Conservation (phyloP, 495 filamentous ascomycete species). For the Podospora pseudopauciseta region DNA sequence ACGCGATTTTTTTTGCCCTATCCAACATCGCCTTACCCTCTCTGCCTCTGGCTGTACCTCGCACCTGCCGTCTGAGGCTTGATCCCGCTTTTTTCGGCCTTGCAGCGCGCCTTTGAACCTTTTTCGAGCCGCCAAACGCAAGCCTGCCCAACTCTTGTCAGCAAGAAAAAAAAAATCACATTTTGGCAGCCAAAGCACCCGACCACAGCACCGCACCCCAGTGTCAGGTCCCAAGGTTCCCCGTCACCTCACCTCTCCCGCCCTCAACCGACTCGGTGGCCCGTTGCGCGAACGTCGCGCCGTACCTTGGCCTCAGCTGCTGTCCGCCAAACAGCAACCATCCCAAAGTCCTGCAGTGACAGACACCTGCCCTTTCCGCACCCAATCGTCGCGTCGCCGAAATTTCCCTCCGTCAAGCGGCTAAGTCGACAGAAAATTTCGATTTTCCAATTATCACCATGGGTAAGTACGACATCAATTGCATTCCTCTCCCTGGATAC, state of each 20-base stretch:
- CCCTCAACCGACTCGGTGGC: conserved; percentile 20
- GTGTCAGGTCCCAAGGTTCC: conserved; percentile 11
- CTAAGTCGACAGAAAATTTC: conserved; percentile 39
- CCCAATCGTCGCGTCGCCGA: conserved; percentile 35
- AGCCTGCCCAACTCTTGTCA: conserved; percentile 26
- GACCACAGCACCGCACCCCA: conserved; percentile 16
- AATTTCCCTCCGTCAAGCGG: conserved; percentile 38
- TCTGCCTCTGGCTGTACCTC: conserved; percentile 24
- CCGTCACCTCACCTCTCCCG: not conserved
- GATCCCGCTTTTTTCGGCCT: conserved; percentile 30
- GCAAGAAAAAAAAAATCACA: not conserved
- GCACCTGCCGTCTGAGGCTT: conserved; percentile 10
- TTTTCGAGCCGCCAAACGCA: conserved; percentile 27
- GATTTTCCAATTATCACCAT: conserved; percentile 33
- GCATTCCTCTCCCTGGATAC: conserved; percentile 19
- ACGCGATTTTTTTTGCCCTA: conserved; percentile 19
- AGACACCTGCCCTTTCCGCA: conserved; percentile 24
- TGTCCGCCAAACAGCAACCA: conserved; percentile 23
- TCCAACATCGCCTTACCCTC: conserved; percentile 12
- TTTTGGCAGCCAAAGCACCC: conserved; percentile 15
- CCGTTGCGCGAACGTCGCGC: conserved; percentile 29
- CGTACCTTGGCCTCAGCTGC: conserved; percentile 29
- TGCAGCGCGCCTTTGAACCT: conserved; percentile 26
- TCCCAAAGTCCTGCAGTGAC: conserved; percentile 25
- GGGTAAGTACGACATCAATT: conserved; percentile 42